phyloP scores from a whole-genome alignment of 2,329 filamentous ascomycete genomes.

The Chrysoporthe deuterocubensis region DNA sequence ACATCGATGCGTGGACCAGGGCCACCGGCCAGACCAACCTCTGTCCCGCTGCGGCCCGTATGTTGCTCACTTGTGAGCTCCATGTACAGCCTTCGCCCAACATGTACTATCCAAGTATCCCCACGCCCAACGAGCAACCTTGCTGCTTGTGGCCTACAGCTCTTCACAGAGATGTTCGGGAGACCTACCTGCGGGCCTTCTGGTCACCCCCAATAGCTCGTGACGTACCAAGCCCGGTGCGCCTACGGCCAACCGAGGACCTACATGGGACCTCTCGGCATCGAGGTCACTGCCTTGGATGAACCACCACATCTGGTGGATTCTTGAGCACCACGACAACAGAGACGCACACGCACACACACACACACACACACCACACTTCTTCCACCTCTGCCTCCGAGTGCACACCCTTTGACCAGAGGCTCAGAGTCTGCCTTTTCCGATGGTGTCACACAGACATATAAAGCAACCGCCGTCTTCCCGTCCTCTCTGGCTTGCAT shows the following conservation, averaged over 20 bases:
- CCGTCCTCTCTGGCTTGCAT: conserved; percentile 11
- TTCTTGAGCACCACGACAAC: conserved; percentile 17
- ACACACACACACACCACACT: not conserved
- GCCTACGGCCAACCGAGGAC: conserved; percentile 24
- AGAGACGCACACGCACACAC: not conserved
- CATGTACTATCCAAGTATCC: conserved; percentile 27
- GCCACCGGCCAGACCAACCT: conserved; percentile 18
- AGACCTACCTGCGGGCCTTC: conserved; percentile 19
- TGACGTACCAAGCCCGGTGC: conserved; percentile 28
- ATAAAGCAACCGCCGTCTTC: conserved; percentile 25
- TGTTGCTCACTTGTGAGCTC: conserved; percentile 18
- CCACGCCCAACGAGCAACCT: conserved; percentile 14
- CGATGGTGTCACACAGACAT: conserved; percentile 23
- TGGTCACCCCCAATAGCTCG: conserved; percentile 18
- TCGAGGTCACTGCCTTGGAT: conserved; percentile 17
- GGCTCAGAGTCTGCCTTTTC: conserved; percentile 20
- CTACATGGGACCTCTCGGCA: conserved; percentile 15
- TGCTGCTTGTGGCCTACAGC: conserved; percentile 14
- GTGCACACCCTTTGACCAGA: conserved; percentile 26
- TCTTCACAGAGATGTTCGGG: conserved; percentile 12
- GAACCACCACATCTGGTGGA: conserved; percentile 20
- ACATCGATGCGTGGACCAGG: conserved; percentile 24
- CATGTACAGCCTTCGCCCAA: conserved; percentile 25
- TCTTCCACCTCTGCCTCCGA: conserved; percentile 22
- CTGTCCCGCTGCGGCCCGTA: conserved; percentile 26